Base-by-base conservation (phyloP, 768 basidiomycete species). In the Nidularia sp. region DNA sequence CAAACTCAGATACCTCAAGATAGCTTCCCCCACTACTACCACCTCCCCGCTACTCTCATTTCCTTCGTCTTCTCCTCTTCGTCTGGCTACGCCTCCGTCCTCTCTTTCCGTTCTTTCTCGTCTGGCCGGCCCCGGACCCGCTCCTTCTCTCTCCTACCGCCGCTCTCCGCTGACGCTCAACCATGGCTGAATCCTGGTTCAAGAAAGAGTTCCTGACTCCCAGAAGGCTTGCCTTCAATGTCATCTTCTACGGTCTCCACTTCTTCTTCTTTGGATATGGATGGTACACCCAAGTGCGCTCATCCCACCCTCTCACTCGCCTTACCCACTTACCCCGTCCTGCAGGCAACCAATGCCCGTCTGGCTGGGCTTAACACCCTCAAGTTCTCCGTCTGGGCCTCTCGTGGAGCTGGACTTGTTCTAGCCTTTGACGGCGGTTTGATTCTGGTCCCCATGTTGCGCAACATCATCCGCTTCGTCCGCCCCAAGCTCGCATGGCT, bases 391-490 rank as follows among this genome's bases (percentile, higher is more conserved):
- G 92, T 94, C 41, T 98, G 94, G 94, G 73, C 64, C 9, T 95
- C 93, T 52, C 86, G 94, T 56, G 94, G 93, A 39, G 94, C 94
- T 44, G 94, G 93, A 64, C 84, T 98, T 35, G 88, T 86, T 46
- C 83, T 98, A 43, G 93, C 93, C 15, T 85, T 86, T 63, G 84
- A 94, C 66, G 93, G 91, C 2, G 86, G 83, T 48, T 71, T 96
- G 57, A 92, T 97, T 57, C 79, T 95, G 49, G 62, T 98, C 45
- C 94, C 94, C 34, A 87, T 96, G 85, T 66, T 95, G 52, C 88
- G 93, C 63, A 95, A 95, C 66, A 71, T 92, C 63, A 83, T 96
- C 66, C 88, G 90, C 53, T 69, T 91, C 56, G 70, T 95, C 57
- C 87, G 94, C 34, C 94, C 93, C 15, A 81, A 75, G 58, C 62